Evolutionary conservation across 441 rosid genomes (phyloP).

Genomic region (Manihot esculenta): DNA sequence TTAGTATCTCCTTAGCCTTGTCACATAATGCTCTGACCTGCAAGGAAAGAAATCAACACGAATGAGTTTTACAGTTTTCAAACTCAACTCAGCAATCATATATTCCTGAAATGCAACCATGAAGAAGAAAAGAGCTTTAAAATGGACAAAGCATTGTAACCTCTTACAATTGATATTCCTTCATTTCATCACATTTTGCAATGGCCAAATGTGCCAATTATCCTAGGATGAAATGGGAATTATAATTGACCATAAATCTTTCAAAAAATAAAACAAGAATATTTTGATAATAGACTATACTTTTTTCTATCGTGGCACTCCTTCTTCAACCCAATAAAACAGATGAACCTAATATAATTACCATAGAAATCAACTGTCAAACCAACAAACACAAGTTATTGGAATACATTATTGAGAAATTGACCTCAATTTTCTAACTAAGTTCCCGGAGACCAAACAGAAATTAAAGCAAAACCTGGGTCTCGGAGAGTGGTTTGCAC

Average conservation of each 20-base stretch:
- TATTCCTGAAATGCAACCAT: neutral
- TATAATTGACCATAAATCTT: neutral
- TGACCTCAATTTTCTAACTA: neutral
- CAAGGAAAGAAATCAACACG: conserved; percentile 7
- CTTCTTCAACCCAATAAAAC: neutral
- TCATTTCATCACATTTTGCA: neutral
- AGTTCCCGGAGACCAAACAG: neutral
- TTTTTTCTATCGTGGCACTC: neutral
- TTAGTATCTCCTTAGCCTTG: conserved; percentile 74
- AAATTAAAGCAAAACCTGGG: conserved; percentile 39
- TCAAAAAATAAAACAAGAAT: neutral
- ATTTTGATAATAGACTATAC: neutral
- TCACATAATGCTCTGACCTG: conserved; percentile 70
- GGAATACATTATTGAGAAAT: neutral
- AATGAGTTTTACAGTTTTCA: neutral
- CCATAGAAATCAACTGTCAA: neutral
- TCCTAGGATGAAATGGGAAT: neutral
- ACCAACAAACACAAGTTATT: conserved; percentile 4
- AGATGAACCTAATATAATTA: neutral
- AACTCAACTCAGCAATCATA: neutral
- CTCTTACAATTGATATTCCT: neutral
- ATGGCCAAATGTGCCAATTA: neutral
- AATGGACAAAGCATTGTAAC: neutral
- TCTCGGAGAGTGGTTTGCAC: conserved; percentile 70
- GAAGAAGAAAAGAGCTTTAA: neutral